A percentile compares a stretch with the other conserved stretches of the same genome.
Evolutionary conservation across 2,329 filamentous ascomycete genomes (phyloP).

Genomic region (Trichophyton schoenleinii): DNA sequence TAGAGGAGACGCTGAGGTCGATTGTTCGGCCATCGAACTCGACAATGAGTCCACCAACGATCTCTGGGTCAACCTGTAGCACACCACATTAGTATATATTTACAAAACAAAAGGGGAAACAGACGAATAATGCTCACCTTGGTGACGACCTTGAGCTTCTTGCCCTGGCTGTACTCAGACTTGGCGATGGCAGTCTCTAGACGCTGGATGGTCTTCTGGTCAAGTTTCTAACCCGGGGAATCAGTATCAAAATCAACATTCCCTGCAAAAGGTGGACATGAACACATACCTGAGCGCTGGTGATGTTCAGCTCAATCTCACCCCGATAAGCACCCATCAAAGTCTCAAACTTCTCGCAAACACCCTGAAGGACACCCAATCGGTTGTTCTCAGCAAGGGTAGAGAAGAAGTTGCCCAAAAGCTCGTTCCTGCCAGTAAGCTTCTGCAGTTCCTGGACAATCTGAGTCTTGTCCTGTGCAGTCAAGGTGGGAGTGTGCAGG

Average conservation of each 20-base stretch:
- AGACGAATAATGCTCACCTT: slow-evolving; percentile 41
- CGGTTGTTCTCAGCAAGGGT: slow-evolving; percentile 96
- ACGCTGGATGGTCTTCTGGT: slow-evolving; percentile 71
- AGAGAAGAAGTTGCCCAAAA: slow-evolving; percentile 84
- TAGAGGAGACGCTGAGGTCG: slow-evolving; percentile 87
- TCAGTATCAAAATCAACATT: not conserved
- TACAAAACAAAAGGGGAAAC: not conserved
- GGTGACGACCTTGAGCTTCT: slow-evolving; percentile 96
- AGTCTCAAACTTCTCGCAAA: slow-evolving; percentile 74
- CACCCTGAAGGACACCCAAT: slow-evolving; percentile 64
- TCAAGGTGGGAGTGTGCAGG: slow-evolving; percentile 69
- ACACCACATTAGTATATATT: slow-evolving; percentile 1
- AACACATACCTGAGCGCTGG: slow-evolving; percentile 65
- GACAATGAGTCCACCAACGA: slow-evolving; percentile 84
- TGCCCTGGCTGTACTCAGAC: slow-evolving; percentile 77
- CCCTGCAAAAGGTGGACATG: not conserved
- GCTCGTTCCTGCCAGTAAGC: slow-evolving; percentile 62
- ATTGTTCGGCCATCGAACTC: slow-evolving; percentile 97
- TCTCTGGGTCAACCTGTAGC: slow-evolving; percentile 75
- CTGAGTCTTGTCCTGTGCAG: slow-evolving; percentile 64
- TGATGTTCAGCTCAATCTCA: slow-evolving; percentile 87
- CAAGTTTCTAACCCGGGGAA: slow-evolving; percentile 52
- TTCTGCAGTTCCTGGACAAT: slow-evolving; percentile 83
- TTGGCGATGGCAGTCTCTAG: slow-evolving; percentile 81
- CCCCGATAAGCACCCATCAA: slow-evolving; percentile 82